Evolutionary conservation across 345 rosid species (phyloP).

Genomic region (Heritiera littoralis): DNA sequence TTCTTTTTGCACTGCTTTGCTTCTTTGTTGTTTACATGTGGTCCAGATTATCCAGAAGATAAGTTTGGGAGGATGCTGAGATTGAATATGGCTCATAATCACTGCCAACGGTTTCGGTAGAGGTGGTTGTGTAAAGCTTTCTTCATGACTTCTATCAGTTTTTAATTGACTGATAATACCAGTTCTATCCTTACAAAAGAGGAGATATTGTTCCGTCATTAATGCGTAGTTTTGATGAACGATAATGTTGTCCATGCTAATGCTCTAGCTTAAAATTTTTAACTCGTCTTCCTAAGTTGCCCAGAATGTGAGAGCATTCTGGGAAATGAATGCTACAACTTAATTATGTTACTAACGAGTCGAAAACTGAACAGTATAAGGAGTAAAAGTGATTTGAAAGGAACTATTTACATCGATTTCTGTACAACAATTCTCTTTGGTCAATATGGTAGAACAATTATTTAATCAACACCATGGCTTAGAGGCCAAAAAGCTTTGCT

Average conservation of each 20-base stretch:
- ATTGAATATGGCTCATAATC: neutral
- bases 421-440: constrained; percentile 36
- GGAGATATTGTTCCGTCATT: neutral
- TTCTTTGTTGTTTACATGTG: constrained; percentile 77
- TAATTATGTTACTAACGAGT: neutral
- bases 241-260: neutral
- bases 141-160: neutral
- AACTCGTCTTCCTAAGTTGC: no score
- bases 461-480: constrained; percentile 20
- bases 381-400: neutral
- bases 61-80: constrained; percentile 2
- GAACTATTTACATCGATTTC: constrained; percentile 40
- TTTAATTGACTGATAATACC: no score
- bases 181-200: neutral
- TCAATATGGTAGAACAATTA: constrained; percentile 27
- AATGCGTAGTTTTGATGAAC: neutral
- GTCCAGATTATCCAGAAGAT: constrained; percentile 75
- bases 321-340: neutral
- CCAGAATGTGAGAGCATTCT: neutral
- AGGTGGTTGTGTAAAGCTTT: neutral
- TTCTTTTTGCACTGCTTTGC: constrained; percentile 68
- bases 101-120: neutral
- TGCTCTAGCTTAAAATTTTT: no score
- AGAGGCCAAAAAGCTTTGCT: constrained; percentile 1
- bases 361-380: neutral